These are phyloP conservation scores for Entoloma clypeatum DNA, from an alignment of 1,284 basidiomycete species.

Conservation along the genomic window DNA sequence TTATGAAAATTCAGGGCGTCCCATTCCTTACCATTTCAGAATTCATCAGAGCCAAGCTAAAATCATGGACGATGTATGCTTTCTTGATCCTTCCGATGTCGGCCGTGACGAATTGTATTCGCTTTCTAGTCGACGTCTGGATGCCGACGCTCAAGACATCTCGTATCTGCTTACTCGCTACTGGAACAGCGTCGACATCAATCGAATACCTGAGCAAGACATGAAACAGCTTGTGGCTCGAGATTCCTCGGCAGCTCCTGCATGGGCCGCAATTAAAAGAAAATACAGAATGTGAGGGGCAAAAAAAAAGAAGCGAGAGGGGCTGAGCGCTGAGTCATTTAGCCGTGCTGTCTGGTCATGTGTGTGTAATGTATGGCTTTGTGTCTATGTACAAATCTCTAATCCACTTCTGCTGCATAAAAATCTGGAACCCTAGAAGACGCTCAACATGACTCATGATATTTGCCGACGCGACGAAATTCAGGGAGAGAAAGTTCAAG, in stretches of 20 bases:
- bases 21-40: constrained; percentile 77
- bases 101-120: constrained; percentile 17
- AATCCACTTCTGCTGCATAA: no score
- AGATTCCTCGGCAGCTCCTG: constrained; percentile 52
- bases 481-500: no score
- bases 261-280: constrained; percentile 65
- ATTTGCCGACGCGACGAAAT: no score
- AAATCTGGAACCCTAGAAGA: no score
- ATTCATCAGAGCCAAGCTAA: constrained; percentile 75
- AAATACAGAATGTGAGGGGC: constrained; percentile 55
- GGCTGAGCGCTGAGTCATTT: not conserved
- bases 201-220: constrained; percentile 75
- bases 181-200: constrained; percentile 76
- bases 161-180: constrained; percentile 60
- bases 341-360: no score
- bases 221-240: constrained; percentile 67
- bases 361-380: no score
- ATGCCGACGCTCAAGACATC: constrained; percentile 71
- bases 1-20: constrained; percentile 60
- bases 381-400: no score
- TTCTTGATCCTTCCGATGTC: constrained; percentile 14
- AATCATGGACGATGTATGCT: constrained; percentile 69
- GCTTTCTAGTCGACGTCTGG: constrained; percentile 52
- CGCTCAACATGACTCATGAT: no score
- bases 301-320: constrained; percentile 3